Conservation (phyloP, 805 yeast species). For the Cyberlindnera lachancei region DNA sequence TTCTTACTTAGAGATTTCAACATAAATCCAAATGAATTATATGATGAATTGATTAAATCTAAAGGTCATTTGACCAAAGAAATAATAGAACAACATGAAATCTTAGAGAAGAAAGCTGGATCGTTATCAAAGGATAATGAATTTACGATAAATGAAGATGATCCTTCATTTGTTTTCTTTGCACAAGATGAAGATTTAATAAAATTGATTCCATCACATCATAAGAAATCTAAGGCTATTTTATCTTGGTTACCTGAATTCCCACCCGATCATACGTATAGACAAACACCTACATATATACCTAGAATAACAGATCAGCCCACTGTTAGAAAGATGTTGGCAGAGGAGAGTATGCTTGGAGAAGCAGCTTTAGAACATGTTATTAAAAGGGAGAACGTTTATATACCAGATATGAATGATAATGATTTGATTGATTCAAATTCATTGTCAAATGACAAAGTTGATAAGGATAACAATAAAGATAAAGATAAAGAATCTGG, state of each 20-base stretch:
- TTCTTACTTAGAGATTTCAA: conserved; percentile 37
- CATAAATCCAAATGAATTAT: conserved; percentile 33
- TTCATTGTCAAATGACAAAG: background rate
- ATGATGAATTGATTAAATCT: conserved; percentile 26
- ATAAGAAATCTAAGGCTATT: conserved; percentile 36
- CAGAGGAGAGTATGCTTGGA: conserved; percentile 73
- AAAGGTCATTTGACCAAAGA: conserved; percentile 16
- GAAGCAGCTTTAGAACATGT: conserved; percentile 69
- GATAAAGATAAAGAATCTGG: background rate
- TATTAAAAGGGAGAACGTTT: conserved; percentile 17
- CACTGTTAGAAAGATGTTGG: conserved; percentile 60
- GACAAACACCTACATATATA: conserved; percentile 63
- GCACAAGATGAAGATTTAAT: conserved; percentile 44
- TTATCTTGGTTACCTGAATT: conserved; percentile 79
- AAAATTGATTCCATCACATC: conserved; percentile 47
- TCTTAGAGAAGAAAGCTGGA: conserved; percentile 8
- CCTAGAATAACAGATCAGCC: conserved; percentile 62
- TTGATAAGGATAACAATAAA: background rate
- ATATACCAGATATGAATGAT: background rate
- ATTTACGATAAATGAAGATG: conserved; percentile 26
- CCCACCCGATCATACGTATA: conserved; percentile 92
- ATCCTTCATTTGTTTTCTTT: conserved; percentile 47
- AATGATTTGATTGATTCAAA: background rate
- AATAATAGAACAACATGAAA: conserved; percentile 11
- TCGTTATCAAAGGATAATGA: no score